Conservation (phyloP, 176 grass and related monocot species). For the Oryza glumipatula region DNA sequence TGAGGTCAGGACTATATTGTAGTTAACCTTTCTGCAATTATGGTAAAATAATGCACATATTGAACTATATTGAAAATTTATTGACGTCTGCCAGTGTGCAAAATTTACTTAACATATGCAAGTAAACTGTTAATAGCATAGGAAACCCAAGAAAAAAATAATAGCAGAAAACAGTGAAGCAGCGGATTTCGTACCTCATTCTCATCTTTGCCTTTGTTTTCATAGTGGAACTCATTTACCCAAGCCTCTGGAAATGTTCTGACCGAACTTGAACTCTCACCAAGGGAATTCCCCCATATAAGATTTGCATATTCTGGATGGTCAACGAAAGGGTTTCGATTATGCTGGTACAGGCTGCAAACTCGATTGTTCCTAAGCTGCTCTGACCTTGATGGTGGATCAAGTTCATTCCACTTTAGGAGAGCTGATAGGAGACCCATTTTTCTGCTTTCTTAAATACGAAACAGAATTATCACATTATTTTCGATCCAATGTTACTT, state of each 20-base stretch:
- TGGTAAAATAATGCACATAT: neutral
- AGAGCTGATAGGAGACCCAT: constrained; percentile 77
- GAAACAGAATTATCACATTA: constrained; percentile 27
- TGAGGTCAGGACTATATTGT: too few species aligned
- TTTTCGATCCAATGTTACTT: neutral
- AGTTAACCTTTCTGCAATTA: neutral
- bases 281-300: constrained; percentile 55
- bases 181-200: constrained; percentile 34
- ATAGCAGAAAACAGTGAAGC: neutral
- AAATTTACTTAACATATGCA: neutral
- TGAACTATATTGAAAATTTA: neutral
- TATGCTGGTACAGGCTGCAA: constrained; percentile 74
- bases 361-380: constrained; percentile 65
- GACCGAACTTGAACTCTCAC: constrained; percentile 4
- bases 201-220: constrained; percentile 47
- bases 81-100: neutral
- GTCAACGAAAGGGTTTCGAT: constrained; percentile 81
- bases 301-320: constrained; percentile 80
- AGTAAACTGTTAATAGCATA: neutral
- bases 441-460: constrained; percentile 53
- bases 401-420: constrained; percentile 72
- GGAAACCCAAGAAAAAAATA: neutral
- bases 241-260: constrained; percentile 16
- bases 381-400: constrained; percentile 71
- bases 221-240: constrained; percentile 53